Percentiles rank a stretch among this genome's conserved stretches.
These are phyloP conservation scores for Endoconidiophora polonica DNA, from an alignment of 2,329 filamentous ascomycete genomes.

Conservation along the genomic window DNA sequence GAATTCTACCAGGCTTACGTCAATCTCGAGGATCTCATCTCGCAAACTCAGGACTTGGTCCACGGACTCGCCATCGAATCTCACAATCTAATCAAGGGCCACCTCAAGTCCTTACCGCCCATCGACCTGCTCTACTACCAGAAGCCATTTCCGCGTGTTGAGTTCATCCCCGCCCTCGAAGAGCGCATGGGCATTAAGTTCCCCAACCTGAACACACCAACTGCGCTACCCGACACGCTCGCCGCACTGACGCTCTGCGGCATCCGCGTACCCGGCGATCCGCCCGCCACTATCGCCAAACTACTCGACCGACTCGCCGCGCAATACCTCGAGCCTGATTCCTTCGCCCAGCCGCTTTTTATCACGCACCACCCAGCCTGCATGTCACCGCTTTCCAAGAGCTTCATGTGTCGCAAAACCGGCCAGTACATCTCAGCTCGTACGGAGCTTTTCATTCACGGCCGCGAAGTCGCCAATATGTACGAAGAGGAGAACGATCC, in stretches of 20 bases:
- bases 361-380: slow-evolving; percentile 80
- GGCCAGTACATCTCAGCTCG: slow-evolving; percentile 63
- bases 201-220: slow-evolving; percentile 40
- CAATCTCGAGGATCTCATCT: slow-evolving; percentile 57
- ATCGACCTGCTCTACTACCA: slow-evolving; percentile 31
- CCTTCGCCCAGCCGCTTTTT: slow-evolving; percentile 53
- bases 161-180: slow-evolving; percentile 73
- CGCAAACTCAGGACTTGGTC: slow-evolving; percentile 57
- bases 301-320: slow-evolving; percentile 69
- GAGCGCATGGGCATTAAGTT: slow-evolving; percentile 45
- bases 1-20: slow-evolving; percentile 89
- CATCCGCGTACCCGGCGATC: slow-evolving; percentile 48
- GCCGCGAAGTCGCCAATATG: slow-evolving; percentile 80
- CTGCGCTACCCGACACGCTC: slow-evolving; percentile 42
- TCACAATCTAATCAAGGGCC: slow-evolving; percentile 26
- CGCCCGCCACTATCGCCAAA: slow-evolving; percentile 39
- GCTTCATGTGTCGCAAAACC: slow-evolving; percentile 51
- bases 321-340: slow-evolving; percentile 62
- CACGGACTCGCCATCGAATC: slow-evolving; percentile 38
- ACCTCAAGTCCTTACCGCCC: slow-evolving; percentile 29
- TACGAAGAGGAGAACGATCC: slow-evolving; percentile 98
- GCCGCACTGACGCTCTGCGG: slow-evolving; percentile 38
- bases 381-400: slow-evolving; percentile 83
- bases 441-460: slow-evolving; percentile 68
- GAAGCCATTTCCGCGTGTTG: slow-evolving; percentile 47